Evolutionary conservation across 2,329 filamentous ascomycete genomes (phyloP), one percentile per base, ranked within the genome.

Genomic region (Endothia cerciana): DNA sequence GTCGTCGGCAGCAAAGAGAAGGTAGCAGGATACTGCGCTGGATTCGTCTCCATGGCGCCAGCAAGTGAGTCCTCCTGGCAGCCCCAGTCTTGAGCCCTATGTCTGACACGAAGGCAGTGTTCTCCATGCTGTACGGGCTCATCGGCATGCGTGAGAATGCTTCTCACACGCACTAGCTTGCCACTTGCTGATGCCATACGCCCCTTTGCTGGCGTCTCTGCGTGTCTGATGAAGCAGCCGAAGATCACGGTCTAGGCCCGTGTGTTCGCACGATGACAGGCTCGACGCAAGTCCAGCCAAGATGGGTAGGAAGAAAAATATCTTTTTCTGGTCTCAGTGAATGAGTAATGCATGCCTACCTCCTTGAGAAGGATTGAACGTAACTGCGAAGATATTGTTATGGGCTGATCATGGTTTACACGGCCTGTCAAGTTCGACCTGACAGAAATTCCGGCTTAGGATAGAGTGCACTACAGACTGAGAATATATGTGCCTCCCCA

Each of bases 101-200:
- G 28, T 30, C 65, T 69, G 38, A 67, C 19, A 13, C 25, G 60
- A 70, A 75, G 47, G 76, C 68, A 65, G 83, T 81, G 72, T 84
- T 82, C 70, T 75, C 79, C 5, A 76, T 83, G 70, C 76, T 83
- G 74, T 82, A 84, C 67, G 83, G 83, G 55, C 77, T 85, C 61
- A 74, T 82, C 61, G 79, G 77, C 65, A 78, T 84, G 71, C 82
- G 83, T 28, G 83, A 86, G 72, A 76, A 74, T 43, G 41, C 71
- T 28, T 68, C 67, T 15, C 64, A 59, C 38, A 38, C 60, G 36
- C 33, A 33, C 40, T 68, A n/a, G 64, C 15, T 36, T 17, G 33
- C 13, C 51, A 36, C 3, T 0, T 22, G 25, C 22, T 15, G 10
- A 28, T 19, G 36, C n/a, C 65, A 59, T 15, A 33, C 33, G 10